phyloP scores from a whole-genome alignment of 75 land plant species.

The Chamaecyparis obtusa region DNA sequence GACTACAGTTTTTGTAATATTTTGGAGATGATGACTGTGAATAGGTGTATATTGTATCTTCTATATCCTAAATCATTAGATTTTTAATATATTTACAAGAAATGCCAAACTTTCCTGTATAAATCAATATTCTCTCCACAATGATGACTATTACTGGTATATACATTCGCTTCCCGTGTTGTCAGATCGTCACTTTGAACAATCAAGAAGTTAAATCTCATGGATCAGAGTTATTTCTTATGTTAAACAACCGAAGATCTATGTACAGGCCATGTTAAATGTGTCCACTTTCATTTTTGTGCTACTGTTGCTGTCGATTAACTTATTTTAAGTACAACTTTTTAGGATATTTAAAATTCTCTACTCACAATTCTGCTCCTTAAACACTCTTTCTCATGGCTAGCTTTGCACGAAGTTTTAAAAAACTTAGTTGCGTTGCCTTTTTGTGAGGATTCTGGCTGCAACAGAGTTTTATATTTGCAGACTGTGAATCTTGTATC shows the following conservation, averaged over 20 bases:
- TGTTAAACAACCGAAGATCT: not conserved
- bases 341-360: not conserved
- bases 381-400: not conserved
- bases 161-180: not conserved
- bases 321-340: too few relatives aligned
- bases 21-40: not conserved
- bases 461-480: not conserved
- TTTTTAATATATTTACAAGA: not conserved
- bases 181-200: not conserved
- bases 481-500: not conserved
- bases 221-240: not conserved
- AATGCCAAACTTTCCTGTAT: not conserved
- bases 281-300: not conserved
- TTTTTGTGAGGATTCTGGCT: not conserved
- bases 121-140: not conserved
- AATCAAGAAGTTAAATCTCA: not conserved
- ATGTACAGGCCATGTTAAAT: not conserved
- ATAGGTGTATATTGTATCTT: not conserved
- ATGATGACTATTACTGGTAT: not conserved
- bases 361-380: too few relatives aligned
- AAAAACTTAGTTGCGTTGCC: not conserved
- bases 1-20: too few relatives aligned
- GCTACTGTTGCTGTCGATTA: not conserved
- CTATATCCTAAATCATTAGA: not conserved
- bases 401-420: not conserved